A percentile compares a stretch with the other conserved stretches of the same genome.
Evolutionary conservation across 1,139 yeast genomes (phyloP).

Genomic region (Geotrichum fermentans): DNA sequence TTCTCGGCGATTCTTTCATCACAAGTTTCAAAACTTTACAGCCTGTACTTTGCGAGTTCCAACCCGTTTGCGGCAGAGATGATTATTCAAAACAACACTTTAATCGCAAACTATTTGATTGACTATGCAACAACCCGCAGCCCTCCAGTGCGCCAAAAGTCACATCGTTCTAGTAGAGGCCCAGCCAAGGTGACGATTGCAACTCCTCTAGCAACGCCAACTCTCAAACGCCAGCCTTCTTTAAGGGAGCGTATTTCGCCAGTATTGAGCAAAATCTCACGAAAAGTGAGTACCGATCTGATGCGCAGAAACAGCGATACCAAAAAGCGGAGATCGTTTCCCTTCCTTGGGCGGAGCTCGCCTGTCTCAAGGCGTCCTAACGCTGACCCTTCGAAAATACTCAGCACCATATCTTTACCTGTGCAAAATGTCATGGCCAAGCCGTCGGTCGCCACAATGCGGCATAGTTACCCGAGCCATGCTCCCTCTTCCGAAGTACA

Average conservation of each 20-base stretch:
- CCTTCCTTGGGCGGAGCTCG: neutral
- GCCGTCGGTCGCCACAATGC: neutral
- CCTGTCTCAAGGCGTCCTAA: neutral
- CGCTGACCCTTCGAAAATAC: neutral
- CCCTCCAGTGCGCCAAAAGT: constrained; percentile 4
- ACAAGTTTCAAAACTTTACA: constrained; percentile 35
- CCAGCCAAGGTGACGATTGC: constrained; percentile 1
- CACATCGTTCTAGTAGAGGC: neutral
- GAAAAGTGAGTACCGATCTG: constrained; percentile 2
- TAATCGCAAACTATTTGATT: constrained; percentile 28
- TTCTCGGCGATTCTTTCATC: constrained; percentile 30
- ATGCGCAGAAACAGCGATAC: constrained; percentile 1
- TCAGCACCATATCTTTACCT: constrained; percentile 2
- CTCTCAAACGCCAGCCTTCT: constrained; percentile 7
- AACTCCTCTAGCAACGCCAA: neutral
- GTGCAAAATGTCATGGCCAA: neutral
- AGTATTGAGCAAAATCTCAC: constrained; percentile 8
- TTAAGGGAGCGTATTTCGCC: constrained; percentile 7
- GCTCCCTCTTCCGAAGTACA: neutral
- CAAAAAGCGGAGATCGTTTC: constrained; percentile 10
- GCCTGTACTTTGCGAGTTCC: constrained; percentile 34
- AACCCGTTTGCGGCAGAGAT: constrained; percentile 29
- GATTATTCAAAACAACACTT: constrained; percentile 29
- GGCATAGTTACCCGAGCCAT: constrained; percentile 2
- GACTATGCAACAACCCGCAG: constrained; percentile 29